Base-by-base conservation (phyloP, 1,139 yeast species). In the Pneumocystis oryctolagi region DNA sequence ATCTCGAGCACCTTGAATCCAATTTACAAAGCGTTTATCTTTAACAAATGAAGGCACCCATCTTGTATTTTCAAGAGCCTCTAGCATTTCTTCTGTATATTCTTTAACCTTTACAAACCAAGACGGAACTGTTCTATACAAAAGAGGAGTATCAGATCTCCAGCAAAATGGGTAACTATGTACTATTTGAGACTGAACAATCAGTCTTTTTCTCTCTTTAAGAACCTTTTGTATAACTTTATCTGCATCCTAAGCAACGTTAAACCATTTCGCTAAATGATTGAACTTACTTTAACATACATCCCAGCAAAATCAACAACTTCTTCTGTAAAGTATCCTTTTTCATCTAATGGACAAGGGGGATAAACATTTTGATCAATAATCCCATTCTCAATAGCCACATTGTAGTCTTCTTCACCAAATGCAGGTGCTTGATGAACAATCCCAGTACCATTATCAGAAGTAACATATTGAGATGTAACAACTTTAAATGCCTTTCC, bases 101-200 rank as follows among this genome's bases (percentile, higher is more conserved):
- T 88, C 90, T 68, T 82, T 83, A 65, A 92, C 86, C 74, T 95
- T 87, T 65, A 92, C 95, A 71, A 94, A 94, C 99, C 99, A 92
- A 39, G 97, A 94, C 61, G 99, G 98, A 68, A 92, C 97, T 60
- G 96, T 84, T 78, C 95, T 85, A 79, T 92, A 94, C 70, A 92
- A 77, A 74, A 92, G 83, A 62, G 99, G 99, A 56, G 99, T 94
- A 74, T 92, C 98, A 2, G 97, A 90, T 82, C 99, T 86, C 99
- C 99, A 92, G 79, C 99, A 92, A 85, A 92, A 92, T 71, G 99
- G 98, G 75, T 92, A 92, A 75, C 95, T 86, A 81, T 92, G 99
- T 78, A 84, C 84, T 67, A 92, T 79, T 79, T 92, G 97, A 60
- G 89, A 79, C 66, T 84, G 85, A 61, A 84, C 82, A 69, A 92